Evolutionary conservation across 2,329 filamentous ascomycete genomes (phyloP), one percentile per base, ranked within the genome.

Genomic region (Westerdykella ornata): DNA sequence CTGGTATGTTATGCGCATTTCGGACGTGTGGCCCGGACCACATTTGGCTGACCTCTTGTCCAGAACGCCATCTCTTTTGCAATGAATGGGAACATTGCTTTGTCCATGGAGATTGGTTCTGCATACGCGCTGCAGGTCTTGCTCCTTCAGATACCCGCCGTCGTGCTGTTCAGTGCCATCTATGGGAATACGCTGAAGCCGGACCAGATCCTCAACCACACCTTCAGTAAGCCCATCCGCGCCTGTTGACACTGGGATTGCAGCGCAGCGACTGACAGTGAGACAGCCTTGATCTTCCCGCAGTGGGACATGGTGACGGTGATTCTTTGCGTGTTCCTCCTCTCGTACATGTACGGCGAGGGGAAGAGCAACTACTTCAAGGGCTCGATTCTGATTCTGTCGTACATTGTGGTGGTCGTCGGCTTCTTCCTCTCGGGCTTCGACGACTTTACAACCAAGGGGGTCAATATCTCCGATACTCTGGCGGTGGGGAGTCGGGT

Each of bases 351-450:
- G 74, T 94, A 97, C 56, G 87, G 90, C 38, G 92, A 98, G 69
- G 92, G 92, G 31, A 98, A 98, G 79, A 97, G 89, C 73, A 98
- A 98, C 68, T 98, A 98, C 68, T 98, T 98, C 80, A 98, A 98
- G 72, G 92, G 92, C 38, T 94, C 87, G 51, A 96, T 97, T 54
- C 74, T 98, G 39, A 81, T 97, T 49, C 72, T 98, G 38, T 92
- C 87, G 26, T 98, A 98, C 64, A 68, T 97, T 17, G 92, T 97
- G 19, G 88, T 98, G 37, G 73, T 96, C 19, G 79, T 87, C 34
- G 92, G 92, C 1, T 98, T 94, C 72, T 97, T 88, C 68, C 84
- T 94, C 44, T 88, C 87, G 39, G 77, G 78, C 17, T 84, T 76
- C 59, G 76, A 71, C 47, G 74, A 75, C 48, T 65, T 75, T 43